phyloP scores from a whole-genome alignment of 768 basidiomycete genomes.

The Mycena olivaceomarginata region DNA sequence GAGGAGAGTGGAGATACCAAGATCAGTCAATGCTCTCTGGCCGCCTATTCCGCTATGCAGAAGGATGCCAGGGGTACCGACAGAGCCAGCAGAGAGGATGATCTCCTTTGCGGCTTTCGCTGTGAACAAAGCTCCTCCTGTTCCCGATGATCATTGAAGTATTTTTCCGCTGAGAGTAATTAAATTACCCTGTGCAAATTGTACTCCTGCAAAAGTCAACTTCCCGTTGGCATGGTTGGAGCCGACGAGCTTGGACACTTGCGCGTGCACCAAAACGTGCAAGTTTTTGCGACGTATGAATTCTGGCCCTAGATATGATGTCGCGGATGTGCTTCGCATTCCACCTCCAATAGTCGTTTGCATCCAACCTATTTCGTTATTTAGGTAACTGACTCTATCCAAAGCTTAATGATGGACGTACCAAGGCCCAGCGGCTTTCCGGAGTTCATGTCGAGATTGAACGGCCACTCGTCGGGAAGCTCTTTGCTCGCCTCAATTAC shows the following conservation, averaged over 20 bases:
- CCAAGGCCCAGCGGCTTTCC: slow-evolving; percentile 58
- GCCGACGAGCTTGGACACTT: slow-evolving; percentile 54
- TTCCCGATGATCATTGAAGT: not conserved
- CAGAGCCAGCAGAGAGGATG: slow-evolving; percentile 56
- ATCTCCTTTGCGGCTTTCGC: slow-evolving; percentile 53
- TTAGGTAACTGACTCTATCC: not conserved
- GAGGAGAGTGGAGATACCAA: slow-evolving; percentile 47
- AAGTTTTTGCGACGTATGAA: slow-evolving; percentile 57
- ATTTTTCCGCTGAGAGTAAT: not conserved
- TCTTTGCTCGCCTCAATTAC: slow-evolving; percentile 61
- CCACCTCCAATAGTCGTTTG: slow-evolving; percentile 56
- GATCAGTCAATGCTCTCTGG: not conserved
- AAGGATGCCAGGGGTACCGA: slow-evolving; percentile 47
- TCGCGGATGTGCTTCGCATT: slow-evolving; percentile 61
- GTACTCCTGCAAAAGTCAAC: slow-evolving; percentile 46
- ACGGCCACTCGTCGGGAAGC: slow-evolving; percentile 57
- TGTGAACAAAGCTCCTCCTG: not conserved
- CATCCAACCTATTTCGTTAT: slow-evolving; percentile 50
- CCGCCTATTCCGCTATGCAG: slow-evolving; percentile 19
- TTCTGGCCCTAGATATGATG: slow-evolving; percentile 55
- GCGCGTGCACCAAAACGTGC: slow-evolving; percentile 57
- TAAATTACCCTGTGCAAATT: slow-evolving; percentile 34
- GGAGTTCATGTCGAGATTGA: slow-evolving; percentile 57
- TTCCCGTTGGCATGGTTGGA: slow-evolving; percentile 27
- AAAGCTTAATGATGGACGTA: slow-evolving; percentile 9